Base-by-base conservation (phyloP, 2,329 filamentous ascomycete species). In the Tolypocladium guangdongense region DNA sequence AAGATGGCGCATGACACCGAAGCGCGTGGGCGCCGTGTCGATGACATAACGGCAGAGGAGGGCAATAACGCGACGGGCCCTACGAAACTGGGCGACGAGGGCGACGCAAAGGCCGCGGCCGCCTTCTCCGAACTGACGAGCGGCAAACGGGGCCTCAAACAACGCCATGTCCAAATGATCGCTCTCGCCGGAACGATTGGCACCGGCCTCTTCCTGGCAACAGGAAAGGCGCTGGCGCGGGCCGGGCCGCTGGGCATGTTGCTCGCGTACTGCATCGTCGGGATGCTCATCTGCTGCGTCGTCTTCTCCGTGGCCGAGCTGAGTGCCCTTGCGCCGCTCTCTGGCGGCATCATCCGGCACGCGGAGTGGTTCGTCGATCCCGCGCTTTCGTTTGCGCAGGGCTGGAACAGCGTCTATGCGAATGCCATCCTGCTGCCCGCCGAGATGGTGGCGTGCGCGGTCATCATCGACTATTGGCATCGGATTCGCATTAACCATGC, bases 151-250 rank as follows among this genome's bases (percentile, higher is more conserved):
- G 45, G 54, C 16, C 51, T 57, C 22, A 48, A 51, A 32, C 55
- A 71, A 53, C 71, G 75, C 46, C 75, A 77, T 62, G 68, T 77
- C 57, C 73, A 77, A 61, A 75, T 77, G 68, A 75, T 77, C 61
- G 74, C 72, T 52, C 71, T 78, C 18, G 74, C 71, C 56, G 74
- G 74, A 50, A 71, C 73, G 55, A 57, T 65, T 70, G 79, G 78
- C 59, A 81, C 78, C 35, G 86, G 86, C 72, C 75, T 89, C 11
- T 89, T 89, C 65, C 83, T 90, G 55, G 80, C 83, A 49, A 84
- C 83, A 2, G 84, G 83, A 49, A 66, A 66, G 45, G 82, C 83
- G 37, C 69, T 87, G 51, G 70, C 75, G 27, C 71, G 66, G n/a
- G 84, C 83, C 62, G 85, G 84, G 30, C 85, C 84, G 10, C 62